Conservation (phyloP, 2,329 filamentous ascomycete genomes). For the Colletotrichum cordylinicola region DNA sequence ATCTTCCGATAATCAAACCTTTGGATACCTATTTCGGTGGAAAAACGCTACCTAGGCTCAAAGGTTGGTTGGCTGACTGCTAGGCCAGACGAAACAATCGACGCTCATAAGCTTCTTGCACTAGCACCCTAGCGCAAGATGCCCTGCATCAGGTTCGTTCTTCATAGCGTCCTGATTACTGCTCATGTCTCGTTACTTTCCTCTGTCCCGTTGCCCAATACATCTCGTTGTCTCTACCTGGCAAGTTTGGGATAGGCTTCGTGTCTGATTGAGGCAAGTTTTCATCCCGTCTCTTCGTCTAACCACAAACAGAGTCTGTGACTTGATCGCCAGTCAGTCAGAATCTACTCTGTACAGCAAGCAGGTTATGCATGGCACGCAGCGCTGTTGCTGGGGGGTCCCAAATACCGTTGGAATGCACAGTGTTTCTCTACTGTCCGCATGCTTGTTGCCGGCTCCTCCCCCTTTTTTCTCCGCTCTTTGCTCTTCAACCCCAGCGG, state of each 20-base stretch:
- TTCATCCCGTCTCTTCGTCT: neutral
- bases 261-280: neutral
- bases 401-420: neutral
- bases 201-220: neutral
- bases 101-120: neutral
- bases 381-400: neutral
- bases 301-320: neutral
- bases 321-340: neutral
- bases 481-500: neutral
- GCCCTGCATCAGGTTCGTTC: neutral
- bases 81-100: slow-evolving; percentile 1
- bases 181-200: neutral
- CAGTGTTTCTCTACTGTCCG: neutral
- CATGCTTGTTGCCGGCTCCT: neutral
- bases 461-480: neutral
- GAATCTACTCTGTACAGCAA: neutral
- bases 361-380: neutral
- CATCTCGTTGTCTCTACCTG: neutral
- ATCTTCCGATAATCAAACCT: neutral
- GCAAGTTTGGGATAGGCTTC: neutral
- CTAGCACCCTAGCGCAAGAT: neutral
- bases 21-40: neutral
- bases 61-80: neutral
- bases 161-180: neutral
- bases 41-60: neutral